These are phyloP conservation scores for Quercus bicolor DNA, from an alignment of 306 rosid species.

Conservation along the genomic window DNA sequence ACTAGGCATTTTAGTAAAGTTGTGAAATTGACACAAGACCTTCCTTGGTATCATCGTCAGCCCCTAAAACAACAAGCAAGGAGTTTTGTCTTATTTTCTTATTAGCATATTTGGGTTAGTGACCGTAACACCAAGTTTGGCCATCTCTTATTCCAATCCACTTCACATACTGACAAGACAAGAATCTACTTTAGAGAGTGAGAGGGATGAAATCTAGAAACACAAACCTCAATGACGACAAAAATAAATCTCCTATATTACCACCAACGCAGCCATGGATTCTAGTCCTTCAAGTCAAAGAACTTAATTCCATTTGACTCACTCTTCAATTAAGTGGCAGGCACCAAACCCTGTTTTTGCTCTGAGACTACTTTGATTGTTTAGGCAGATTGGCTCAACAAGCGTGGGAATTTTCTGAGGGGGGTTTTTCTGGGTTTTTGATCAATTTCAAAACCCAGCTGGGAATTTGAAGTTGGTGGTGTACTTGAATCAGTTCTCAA, in stretches of 20 bases:
- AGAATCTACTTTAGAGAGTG: conserved; percentile 9
- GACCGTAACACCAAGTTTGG: conserved; percentile 23
- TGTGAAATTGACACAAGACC: not conserved
- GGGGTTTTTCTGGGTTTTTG: conserved; percentile 9
- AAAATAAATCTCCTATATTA: conserved; percentile 27
- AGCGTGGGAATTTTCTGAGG: not conserved
- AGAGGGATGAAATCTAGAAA: conserved; percentile 7
- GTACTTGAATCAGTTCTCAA: not conserved
- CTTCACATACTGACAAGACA: conserved; percentile 26
- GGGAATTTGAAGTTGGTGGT: conserved; percentile 14
- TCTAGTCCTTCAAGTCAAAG: conserved; percentile 22
- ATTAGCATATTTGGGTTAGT: conserved; percentile 39
- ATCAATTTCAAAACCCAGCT: conserved; percentile 14
- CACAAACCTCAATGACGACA: conserved; percentile 32
- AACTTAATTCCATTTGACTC: conserved; percentile 18
- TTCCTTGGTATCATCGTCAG: conserved; percentile 14
- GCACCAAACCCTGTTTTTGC: not conserved
- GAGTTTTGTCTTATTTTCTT: conserved; percentile 39
- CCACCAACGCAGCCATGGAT: conserved; percentile 35
- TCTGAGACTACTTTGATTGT: conserved; percentile 9
- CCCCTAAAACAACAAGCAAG: conserved; percentile 21
- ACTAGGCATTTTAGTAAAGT: too few species aligned
- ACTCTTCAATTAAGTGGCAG: conserved; percentile 13
- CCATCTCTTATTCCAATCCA: conserved; percentile 56
- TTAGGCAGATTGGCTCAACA: not conserved